These are phyloP conservation scores for Pelargonium fulgidum DNA, from an alignment of 441 rosid species.

Conservation along the genomic window DNA sequence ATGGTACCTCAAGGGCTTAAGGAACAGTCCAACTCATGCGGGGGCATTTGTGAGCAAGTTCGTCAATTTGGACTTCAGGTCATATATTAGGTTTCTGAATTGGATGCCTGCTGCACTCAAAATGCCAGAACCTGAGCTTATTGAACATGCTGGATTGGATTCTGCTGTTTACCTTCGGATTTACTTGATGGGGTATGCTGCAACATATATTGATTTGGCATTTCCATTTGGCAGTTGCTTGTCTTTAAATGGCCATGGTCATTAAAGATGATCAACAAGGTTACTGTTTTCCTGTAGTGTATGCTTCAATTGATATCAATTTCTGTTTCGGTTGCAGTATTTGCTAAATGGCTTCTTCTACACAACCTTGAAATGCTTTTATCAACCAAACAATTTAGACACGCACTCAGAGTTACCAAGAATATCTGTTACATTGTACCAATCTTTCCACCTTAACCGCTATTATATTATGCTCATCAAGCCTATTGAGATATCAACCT, in stretches of 20 bases:
- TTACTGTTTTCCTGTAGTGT: neutral
- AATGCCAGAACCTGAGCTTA: conserved; percentile 95
- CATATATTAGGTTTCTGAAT: conserved; percentile 67
- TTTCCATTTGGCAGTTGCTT: neutral
- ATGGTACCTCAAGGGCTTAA: conserved; percentile 84
- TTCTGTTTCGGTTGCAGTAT: conserved; percentile 1
- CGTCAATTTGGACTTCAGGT: conserved; percentile 65
- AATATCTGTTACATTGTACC: too few species aligned
- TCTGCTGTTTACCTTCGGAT: conserved; percentile 89
- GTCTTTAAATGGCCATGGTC: neutral
- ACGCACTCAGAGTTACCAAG: too few species aligned
- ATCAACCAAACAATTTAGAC: too few species aligned
- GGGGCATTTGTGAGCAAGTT: conserved; percentile 53
- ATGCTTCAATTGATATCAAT: neutral
- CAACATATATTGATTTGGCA: neutral
- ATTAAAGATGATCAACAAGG: neutral
- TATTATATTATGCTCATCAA: too few species aligned
- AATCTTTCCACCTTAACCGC: too few species aligned
- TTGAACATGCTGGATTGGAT: conserved; percentile 96
- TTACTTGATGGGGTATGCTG: conserved; percentile 68
- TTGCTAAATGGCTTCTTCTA: neutral
- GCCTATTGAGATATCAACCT: too few species aligned
- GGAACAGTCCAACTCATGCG: conserved; percentile 56
- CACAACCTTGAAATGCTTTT: too few species aligned
- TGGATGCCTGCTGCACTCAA: conserved; percentile 95